Evolutionary conservation across 805 yeast genomes (phyloP), one percentile per base, ranked within the genome.

Genomic region (Metschnikowia drakensbergensis): DNA sequence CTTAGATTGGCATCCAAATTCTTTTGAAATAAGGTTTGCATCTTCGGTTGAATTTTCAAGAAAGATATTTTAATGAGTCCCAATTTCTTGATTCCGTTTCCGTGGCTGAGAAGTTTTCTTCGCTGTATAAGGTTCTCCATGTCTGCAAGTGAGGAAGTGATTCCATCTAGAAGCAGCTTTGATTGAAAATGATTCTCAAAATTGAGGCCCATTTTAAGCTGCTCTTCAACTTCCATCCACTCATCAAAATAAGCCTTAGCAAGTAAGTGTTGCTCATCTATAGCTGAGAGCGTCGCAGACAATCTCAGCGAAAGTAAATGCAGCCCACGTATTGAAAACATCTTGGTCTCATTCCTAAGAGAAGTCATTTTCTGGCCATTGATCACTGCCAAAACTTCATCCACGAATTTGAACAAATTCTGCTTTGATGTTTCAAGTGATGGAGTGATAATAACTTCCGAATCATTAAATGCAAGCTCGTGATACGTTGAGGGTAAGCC

Each of bases 361-460:
- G 47, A 10, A n/a, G 48, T 10, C 17, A 33, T 30, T 3, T 7
- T 9, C n/a, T 45, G 63, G 5, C 37, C 39, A 33, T 61, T 67
- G 9, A 62, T 50, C 3, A 57, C 52, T 25, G 46, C n/a, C 4
- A 66, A 33, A 5, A 54, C 33, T 10, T 38, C 35, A 45, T 60
- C 61, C 11, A 65, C 42, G 9, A 34, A 34, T 3, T 52, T 51
- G 10, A 71, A 54, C 50, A 68, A 66, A 1, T 42, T 2, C 17
- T 55, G 52, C 45, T 76, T 77, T 0, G 79, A 57, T 0, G 37
- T 22, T 31, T 67, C 72, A 0, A 81, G 52, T 0, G 73, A 58
- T 0, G 86, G 85, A 0, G 50, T 27, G 3, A 79, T 55, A 3
- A 49, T 45, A 28, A 82, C 64, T 0, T 61, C 49, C 30, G 67